A percentile compares a stretch with the other conserved stretches of the same genome.
These are phyloP conservation scores for Entomortierella chlamydospora DNA, from an alignment of 192 early-diverging fungal genomes.

Conservation along the genomic window DNA sequence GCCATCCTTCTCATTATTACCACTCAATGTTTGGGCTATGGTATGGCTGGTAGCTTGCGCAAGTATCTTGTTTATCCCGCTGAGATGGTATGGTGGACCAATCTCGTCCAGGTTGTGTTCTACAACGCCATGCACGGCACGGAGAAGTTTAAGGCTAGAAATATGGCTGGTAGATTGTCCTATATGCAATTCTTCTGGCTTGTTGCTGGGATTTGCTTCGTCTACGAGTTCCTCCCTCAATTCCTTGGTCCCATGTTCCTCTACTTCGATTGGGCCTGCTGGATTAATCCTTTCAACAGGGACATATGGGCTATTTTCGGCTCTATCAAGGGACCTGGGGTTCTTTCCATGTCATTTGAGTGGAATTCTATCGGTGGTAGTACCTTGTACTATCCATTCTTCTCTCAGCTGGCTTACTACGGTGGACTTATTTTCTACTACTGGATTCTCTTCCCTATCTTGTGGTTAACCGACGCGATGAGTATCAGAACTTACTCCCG, in stretches of 20 bases:
- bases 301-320: constrained; percentile 34
- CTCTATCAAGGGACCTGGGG: constrained; percentile 67
- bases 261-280: constrained; percentile 41
- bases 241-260: constrained; percentile 33
- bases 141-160: constrained; percentile 24
- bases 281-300: constrained; percentile 30
- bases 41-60: constrained; percentile 82
- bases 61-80: constrained; percentile 82
- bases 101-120: constrained; percentile 65
- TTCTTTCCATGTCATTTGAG: constrained; percentile 76
- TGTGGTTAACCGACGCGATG: constrained; percentile 65
- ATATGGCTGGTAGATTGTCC: constrained; percentile 18
- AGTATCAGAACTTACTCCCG: constrained; percentile 10
- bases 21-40: constrained; percentile 67
- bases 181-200: constrained; percentile 56
- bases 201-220: constrained; percentile 49
- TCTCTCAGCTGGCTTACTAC: constrained; percentile 70
- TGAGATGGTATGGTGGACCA: constrained; percentile 89
- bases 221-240: constrained; percentile 59
- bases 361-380: constrained; percentile 61
- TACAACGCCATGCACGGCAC: constrained; percentile 60
- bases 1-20: constrained; percentile 64
- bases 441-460: constrained; percentile 77
- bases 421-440: constrained; percentile 66
- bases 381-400: constrained; percentile 40